Base-by-base conservation (phyloP, 129 eudicot genomes). In the Chrysanthemum seticuspe region DNA sequence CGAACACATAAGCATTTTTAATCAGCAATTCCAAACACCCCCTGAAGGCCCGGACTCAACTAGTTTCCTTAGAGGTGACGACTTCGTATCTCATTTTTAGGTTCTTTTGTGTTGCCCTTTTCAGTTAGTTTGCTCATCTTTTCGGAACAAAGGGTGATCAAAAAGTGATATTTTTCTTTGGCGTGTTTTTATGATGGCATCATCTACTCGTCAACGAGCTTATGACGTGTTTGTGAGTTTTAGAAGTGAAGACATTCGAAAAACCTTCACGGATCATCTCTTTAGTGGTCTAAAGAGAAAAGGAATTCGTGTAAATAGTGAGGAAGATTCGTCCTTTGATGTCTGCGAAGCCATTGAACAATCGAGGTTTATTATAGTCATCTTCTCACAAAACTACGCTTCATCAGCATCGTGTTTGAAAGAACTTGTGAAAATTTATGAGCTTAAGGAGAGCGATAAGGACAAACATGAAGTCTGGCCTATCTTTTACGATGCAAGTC, bases 351-450 rank as follows among this genome's bases (percentile, higher is more conserved):
- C 83, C 68, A 65, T 83, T 65, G 70, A 65, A 48, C 70, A 70
- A 13, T 79, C 87, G 6, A 71, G 78, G 78, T 31, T 70, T 18
- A 51, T 78, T 10, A 58, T 83, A 59, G 67, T 83, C 25, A 70
- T 83, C 7, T 83, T 83, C 60, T 83, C 87, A 48, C 68, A 66
- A 31, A 74, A 78, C 64, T 83, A 78, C 58, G 86, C 80, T 55
- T 67, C 83, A 13, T 83, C 86, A 11, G 27, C 64, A 13, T 44
- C 47, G 40, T 83, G 87, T 66, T 70, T 83, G 67, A 74, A 83
- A 65, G 81, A 83, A 65, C 84, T 83, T 61, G 67, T 71, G 72
- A 79, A 57, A 54, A 83, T 79, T 48, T 53, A 79, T 10, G 78
- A 83, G 60, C 63, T 73, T 64, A 79, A 61, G 75, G 72, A 55